Percentiles rank a stretch among this genome's conserved stretches.
Conservation (phyloP, 768 basidiomycete genomes). For the Roridomyces roridus region DNA sequence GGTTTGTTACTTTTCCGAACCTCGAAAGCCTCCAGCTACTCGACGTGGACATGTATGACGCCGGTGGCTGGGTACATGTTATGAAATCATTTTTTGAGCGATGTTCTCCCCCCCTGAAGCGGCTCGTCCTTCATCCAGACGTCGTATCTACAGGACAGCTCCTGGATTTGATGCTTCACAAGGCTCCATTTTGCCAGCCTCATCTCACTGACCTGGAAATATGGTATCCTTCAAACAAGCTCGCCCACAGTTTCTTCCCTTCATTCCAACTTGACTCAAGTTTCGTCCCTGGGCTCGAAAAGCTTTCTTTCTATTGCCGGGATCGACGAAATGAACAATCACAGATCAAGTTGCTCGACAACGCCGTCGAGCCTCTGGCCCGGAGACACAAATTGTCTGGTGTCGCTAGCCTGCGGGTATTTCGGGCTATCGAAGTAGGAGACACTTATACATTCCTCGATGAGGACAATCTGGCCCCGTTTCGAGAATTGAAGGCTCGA, state of each 20-base stretch:
- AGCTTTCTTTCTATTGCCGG: constrained; percentile 1
- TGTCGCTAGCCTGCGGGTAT: neutral
- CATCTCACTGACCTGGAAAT: constrained; percentile 7
- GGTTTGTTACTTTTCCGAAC: neutral
- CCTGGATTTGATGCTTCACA: too few species aligned
- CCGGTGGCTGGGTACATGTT: too few species aligned
- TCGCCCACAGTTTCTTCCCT: neutral
- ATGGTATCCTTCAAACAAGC: neutral
- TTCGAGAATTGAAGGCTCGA: neutral
- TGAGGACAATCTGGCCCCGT: neutral
- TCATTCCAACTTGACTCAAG: neutral
- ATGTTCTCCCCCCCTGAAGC: too few species aligned
- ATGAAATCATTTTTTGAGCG: too few species aligned
- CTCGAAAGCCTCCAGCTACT: too few species aligned
- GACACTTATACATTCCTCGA: neutral
- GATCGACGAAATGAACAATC: neutral
- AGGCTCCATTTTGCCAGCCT: too few species aligned
- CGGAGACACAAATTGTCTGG: neutral
- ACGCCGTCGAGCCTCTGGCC: neutral
- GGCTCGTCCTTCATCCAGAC: too few species aligned
- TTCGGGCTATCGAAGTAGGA: neutral
- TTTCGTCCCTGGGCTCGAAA: neutral
- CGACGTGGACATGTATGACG: too few species aligned
- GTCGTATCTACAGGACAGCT: too few species aligned
- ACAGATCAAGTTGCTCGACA: neutral